phyloP scores from a whole-genome alignment of 257 asterid genomes.

The Solanum peruvianum region DNA sequence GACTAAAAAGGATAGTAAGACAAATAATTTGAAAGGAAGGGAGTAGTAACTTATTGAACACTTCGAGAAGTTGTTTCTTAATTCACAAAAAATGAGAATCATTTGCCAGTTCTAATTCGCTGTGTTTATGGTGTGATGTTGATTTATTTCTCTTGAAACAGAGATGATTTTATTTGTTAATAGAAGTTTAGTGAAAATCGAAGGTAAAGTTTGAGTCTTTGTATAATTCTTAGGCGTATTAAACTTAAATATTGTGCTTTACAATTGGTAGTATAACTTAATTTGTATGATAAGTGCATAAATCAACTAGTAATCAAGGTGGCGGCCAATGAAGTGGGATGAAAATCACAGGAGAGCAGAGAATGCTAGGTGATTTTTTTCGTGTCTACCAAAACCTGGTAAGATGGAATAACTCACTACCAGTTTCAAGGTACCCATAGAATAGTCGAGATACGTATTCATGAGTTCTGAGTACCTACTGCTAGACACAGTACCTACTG shows the following conservation, averaged over 20 bases:
- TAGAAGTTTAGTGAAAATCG: not conserved
- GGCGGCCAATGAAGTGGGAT: not conserved
- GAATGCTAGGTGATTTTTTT: not conserved
- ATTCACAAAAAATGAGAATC: not conserved
- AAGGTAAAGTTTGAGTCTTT: not conserved
- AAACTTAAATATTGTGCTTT: not conserved
- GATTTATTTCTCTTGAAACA: not conserved
- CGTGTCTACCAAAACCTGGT: not conserved
- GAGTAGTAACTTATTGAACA: not conserved
- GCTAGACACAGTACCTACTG: not conserved
- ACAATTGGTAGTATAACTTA: not conserved
- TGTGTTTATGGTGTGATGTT: not conserved
- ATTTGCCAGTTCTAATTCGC: not conserved
- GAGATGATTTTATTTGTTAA: not conserved
- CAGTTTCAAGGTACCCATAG: not conserved
- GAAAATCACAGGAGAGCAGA: not conserved
- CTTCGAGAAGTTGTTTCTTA: not conserved
- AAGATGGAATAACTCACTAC: not conserved
- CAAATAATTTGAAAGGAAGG: not conserved
- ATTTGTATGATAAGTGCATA: not conserved
- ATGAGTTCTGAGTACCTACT: not conserved
- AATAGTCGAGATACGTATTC: not conserved
- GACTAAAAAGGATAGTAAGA: not conserved
- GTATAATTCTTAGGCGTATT: not conserved
- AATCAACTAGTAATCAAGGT: not conserved